Conservation (phyloP, 2,329 filamentous ascomycete genomes). For the Colletotrichum orbiculare region DNA sequence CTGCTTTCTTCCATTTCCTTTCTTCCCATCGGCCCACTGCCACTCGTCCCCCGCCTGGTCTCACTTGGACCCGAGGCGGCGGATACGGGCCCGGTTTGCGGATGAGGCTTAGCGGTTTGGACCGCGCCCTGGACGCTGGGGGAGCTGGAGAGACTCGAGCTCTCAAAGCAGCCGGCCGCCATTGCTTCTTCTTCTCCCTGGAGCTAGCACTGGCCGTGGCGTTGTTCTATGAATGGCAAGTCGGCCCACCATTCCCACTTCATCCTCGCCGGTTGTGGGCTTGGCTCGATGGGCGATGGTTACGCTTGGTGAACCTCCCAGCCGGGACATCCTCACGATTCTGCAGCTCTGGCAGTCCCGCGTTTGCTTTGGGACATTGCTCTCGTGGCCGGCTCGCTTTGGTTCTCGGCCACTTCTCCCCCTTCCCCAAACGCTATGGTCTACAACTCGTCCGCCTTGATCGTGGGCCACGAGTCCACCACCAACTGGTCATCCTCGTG, state of each 20-base stretch:
- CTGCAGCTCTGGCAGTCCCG: not conserved
- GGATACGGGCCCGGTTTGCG: too few relatives aligned
- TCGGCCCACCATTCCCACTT: constrained; percentile 7
- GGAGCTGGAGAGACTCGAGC: not conserved
- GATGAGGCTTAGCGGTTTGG: too few relatives aligned
- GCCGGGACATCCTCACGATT: constrained; percentile 3
- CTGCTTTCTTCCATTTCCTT: too few relatives aligned
- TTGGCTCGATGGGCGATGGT: constrained; percentile 8
- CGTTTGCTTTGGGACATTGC: too few relatives aligned
- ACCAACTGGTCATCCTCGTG: not conserved
- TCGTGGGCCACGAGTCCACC: not conserved
- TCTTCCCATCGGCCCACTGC: too few relatives aligned
- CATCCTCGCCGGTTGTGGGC: constrained; percentile 7
- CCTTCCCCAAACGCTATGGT: too few relatives aligned
- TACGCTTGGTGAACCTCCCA: constrained; percentile 2
- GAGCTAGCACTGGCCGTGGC: constrained; percentile 9
- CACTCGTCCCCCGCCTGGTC: too few relatives aligned
- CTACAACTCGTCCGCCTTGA: not conserved
- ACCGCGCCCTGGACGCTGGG: not conserved
- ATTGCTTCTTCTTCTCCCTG: not conserved
- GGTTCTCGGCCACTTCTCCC: too few relatives aligned
- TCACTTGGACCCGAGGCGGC: too few relatives aligned
- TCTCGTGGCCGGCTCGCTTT: too few relatives aligned
- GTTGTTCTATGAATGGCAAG: not conserved
- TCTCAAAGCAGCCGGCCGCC: not conserved